Base-by-base conservation (phyloP, 768 basidiomycete species). In the Russula compacta region DNA sequence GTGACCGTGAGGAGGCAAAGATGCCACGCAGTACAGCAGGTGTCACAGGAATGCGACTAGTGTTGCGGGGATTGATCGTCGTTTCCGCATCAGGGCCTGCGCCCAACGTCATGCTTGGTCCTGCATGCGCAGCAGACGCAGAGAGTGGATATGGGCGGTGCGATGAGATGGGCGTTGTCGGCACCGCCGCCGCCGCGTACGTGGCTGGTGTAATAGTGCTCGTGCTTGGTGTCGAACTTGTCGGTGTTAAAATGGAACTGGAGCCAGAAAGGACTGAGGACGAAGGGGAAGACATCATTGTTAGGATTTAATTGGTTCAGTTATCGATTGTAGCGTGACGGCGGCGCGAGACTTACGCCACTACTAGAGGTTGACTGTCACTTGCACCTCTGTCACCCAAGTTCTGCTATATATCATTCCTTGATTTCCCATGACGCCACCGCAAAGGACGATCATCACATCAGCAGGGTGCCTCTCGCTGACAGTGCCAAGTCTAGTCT, bases 1-100 rank as follows among this genome's bases (percentile, higher is more conserved):
- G 82, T 0, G 87, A 86, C 14, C 90, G 82, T 21, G 90, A 92
- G 12, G 89, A 92, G 32, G 91, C 83, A 71, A 93, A 93, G 66
- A 93, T 93, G 53, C 87, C 85, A 43, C 90, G 79, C 60, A 93
- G 71, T 1, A 89, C 85, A 10, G 87, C 86, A 10, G 90, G 90
- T 0, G 90, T 92, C 19, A 92, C 87, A 58, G 90, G 89, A 53
- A 92, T 87, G 29, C 86, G 81, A 60, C 81, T 83, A 19, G 79
- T 74, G 17, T 81, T 77, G 21, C 76, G 68, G 12, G 79, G 75
- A 11, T 43, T 65, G n/a, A 51, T 15, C 74, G 78, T 46, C 71
- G 79, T 21, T 71, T 76, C 64, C 68, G 60, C 71, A 68, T 53
- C 59, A 67, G 58, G 59, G 70, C 57, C 7, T 33, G 49, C 17